Evolutionary conservation across 1,284 basidiomycete genomes (phyloP).

Genomic region (Cystobasidium pallidum): DNA sequence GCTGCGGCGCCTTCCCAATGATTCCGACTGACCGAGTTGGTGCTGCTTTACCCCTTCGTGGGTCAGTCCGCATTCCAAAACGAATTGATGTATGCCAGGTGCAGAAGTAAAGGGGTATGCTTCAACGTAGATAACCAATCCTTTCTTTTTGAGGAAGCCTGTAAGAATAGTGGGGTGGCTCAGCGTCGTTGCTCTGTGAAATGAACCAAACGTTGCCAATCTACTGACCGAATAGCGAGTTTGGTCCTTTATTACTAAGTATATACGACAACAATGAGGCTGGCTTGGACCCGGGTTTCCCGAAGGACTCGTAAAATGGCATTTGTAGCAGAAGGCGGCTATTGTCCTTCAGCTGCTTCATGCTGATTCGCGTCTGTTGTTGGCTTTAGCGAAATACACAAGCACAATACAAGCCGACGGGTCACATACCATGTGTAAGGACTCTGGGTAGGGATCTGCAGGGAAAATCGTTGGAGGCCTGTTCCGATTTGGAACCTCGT

Average conservation of each 20-base stretch:
- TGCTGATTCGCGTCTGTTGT: constrained; percentile 65
- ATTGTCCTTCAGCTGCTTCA: constrained; percentile 88
- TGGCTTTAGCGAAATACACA: neutral
- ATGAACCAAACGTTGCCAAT: too few relatives aligned
- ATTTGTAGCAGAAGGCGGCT: constrained; percentile 86
- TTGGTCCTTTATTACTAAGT: constrained; percentile 92
- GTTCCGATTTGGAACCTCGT: constrained; percentile 73
- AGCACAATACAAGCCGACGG: too few relatives aligned
- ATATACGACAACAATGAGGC: constrained; percentile 79
- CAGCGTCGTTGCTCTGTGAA: too few relatives aligned
- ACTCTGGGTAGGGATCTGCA: constrained; percentile 35
- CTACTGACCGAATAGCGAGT: constrained; percentile 66
- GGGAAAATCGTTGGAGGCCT: constrained; percentile 26
- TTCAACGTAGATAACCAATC: constrained; percentile 81
- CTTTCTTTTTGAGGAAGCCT: constrained; percentile 86
- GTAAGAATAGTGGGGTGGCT: neutral
- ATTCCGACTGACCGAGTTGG: constrained; percentile 2
- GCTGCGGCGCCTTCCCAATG: neutral
- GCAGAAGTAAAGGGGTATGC: constrained; percentile 71
- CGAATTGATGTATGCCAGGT: constrained; percentile 86
- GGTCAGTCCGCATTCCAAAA: constrained; percentile 77
- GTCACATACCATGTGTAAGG: constrained; percentile 52
- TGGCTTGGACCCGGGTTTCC: constrained; percentile 68
- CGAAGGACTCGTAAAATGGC: constrained; percentile 66
- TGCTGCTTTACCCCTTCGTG: constrained; percentile 77